Percentiles rank a stretch among this genome's conserved stretches.
Conservation (phyloP, 805 yeast species). For the Candida nemodendra region DNA sequence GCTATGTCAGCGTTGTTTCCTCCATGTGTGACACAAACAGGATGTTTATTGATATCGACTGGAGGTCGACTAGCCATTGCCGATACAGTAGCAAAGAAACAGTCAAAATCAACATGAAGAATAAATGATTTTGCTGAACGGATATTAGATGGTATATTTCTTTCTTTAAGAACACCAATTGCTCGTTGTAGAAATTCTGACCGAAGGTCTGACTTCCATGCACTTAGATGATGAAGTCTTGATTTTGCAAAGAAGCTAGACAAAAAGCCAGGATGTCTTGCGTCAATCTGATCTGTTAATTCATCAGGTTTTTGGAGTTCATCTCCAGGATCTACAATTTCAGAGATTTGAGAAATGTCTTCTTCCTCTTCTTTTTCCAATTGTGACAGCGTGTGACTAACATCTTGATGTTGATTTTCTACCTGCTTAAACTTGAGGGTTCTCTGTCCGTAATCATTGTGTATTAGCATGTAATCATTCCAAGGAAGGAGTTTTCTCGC, state of each 20-base stretch:
- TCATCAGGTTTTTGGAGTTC: constrained; percentile 8
- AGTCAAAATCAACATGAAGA: constrained; percentile 88
- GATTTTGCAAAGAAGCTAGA: constrained; percentile 73
- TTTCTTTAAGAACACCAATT: constrained; percentile 23
- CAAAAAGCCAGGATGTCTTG: constrained; percentile 76
- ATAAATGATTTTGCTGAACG: constrained; percentile 33
- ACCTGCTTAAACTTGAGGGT: constrained; percentile 30
- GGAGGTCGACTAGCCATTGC: constrained; percentile 51
- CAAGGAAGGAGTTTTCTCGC: constrained; percentile 55
- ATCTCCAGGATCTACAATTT: constrained; percentile 13
- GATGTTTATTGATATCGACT: constrained; percentile 46
- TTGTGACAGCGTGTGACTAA: not conserved
- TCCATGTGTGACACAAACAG: constrained; percentile 65
- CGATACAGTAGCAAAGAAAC: constrained; percentile 89
- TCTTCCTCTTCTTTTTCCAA: constrained; percentile 5
- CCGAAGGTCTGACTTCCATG: constrained; percentile 78
- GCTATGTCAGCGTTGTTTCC: constrained; percentile 74
- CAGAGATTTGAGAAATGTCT: constrained; percentile 10
- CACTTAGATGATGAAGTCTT: constrained; percentile 82
- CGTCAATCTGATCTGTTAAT: constrained; percentile 41
- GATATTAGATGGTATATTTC: constrained; percentile 7
- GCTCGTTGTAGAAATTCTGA: constrained; percentile 55
- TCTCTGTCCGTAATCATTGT: constrained; percentile 54
- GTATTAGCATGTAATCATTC: constrained; percentile 60
- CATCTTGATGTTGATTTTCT: constrained; percentile 6